These are phyloP conservation scores for Bothriochloa decipiens DNA, from an alignment of 176 grass and related monocot genomes.

Conservation along the genomic window DNA sequence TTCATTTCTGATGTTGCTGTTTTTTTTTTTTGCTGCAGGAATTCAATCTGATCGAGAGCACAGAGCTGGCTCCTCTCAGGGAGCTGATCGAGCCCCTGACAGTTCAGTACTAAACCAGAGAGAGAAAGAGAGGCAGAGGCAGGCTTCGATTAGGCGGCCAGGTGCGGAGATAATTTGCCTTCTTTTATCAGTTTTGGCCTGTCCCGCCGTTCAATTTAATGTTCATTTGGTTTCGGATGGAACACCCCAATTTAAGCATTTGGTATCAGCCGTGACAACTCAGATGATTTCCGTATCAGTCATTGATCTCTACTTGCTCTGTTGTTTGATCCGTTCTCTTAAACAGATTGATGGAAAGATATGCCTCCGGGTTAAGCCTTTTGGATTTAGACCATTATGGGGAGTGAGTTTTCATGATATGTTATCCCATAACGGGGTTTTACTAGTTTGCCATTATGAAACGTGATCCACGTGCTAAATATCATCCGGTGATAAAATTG, in stretches of 20 bases:
- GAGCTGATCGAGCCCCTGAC: conserved; percentile 74
- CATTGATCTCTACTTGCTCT: background rate
- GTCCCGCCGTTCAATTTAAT: background rate
- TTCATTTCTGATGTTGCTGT: background rate
- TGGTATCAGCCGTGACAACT: background rate
- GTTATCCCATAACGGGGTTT: no score
- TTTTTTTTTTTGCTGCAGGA: conserved; percentile 51
- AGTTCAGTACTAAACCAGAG: conserved; percentile 22
- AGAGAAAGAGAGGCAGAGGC: background rate
- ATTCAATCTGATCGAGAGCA: conserved; percentile 73
- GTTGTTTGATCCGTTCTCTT: background rate
- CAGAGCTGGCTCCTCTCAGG: conserved; percentile 75
- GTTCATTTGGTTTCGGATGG: background rate
- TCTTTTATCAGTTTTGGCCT: background rate
- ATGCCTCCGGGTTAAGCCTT: background rate
- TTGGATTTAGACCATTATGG: no score
- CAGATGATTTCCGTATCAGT: background rate
- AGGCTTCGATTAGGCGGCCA: background rate
- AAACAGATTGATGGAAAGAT: background rate
- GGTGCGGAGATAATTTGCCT: background rate
- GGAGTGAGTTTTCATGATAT: no score
- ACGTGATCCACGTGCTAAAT: no score
- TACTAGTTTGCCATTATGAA: no score
- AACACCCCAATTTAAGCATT: background rate
- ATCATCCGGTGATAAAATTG: no score